Evolutionary conservation across 495 filamentous ascomycete genomes (phyloP), one percentile per base, ranked within the genome.

Genomic region (Neurospora intermedia): DNA sequence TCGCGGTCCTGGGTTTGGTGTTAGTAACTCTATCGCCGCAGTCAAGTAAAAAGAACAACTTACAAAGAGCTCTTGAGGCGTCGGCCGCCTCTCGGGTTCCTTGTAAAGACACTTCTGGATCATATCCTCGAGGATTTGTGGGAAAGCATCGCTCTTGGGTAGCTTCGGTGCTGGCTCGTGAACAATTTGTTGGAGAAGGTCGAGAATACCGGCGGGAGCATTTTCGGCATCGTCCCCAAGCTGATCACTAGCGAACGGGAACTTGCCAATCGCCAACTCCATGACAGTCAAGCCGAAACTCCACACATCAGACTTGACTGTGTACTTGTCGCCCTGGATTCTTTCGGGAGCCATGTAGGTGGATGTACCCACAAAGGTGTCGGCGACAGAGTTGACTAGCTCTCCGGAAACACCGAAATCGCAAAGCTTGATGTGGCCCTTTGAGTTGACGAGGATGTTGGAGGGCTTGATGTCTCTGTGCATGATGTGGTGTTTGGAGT

Each of bases 311-410:
- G 94, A 97, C 81, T 97, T 98, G 75, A 99, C 95, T 0, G 95
- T 97, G 82, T 99, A 99, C 74, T 93, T 93, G 70, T 94, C 93
- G 41, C 96, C 96, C 79, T 97, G 93, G 74, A 99, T 99, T 79
- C 96, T 90, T 82, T 99, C 96, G 0, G 96, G 96, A 0, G 96
- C 96, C 96, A 99, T 99, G 83, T 98, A 99, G 69, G 96, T 99
- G 6, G 94, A 97, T 8, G 96, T 99, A 38, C 96, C 96, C 9
- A 99, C 96, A 75, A 99, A 99, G 1, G 96, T 99, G 81, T 98
- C 93, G 70, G 96, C 96, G 71, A 99, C 92, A 13, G 95, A 98
- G 82, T 98, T 98, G 76, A 97, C 92, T 3, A 97, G 89, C 83
- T 98, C 96, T 72, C 94, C 94, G 9, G 94, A 97, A 15, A 99